Evolutionary conservation across 2,329 filamentous ascomycete species (phyloP), one percentile per base, ranked within the genome.

Genomic region (Beauveria sp.): DNA sequence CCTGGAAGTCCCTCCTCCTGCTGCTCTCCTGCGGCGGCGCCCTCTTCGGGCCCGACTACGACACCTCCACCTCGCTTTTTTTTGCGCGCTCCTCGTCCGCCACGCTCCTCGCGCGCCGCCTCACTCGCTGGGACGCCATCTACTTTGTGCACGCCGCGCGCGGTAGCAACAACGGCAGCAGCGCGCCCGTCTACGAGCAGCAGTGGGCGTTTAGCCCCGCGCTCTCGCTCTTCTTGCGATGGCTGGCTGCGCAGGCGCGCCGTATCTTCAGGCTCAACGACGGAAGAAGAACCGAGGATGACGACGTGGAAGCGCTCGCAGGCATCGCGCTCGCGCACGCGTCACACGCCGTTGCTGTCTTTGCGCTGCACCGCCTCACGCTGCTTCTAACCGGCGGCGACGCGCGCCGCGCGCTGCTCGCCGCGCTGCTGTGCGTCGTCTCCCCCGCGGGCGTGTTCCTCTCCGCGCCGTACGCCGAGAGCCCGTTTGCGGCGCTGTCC

Each of bases 391-490:
- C 83, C 60, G 18, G 38, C 24, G 73, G 73, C 18, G 70, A 78
- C 63, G 68, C 67, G n/a, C 78, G 71, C n/a, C 72, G 88, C 46
- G 82, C 90, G 2, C 86, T 93, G 64, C 71, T 89, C 24, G 81
- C 91, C 9, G 85, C 91, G 3, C 76, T 83, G 18, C 77, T 98
- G 54, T 91, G 98, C 72, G 82, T 96, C 60, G 70, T 98, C 54
- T 95, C 90, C 0, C 93, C 95, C 0, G 95, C 90, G 0, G 93
- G 93, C 0, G 75, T 97, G 2, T 98, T 99, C 71, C 82, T 99
- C 20, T 93, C 89, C 0, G 88, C 93, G 0, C 91, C 93, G 0
- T 96, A 95, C 72, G 82, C 86, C 10, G 95, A 99, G 76, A 86
- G 89, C 65, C 73, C 87, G 0, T 97, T 92, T 73, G 86, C 93